Evolutionary conservation across 192 early-diverging fungal genomes (phyloP).

Genomic region (Backusella morwellensis): DNA sequence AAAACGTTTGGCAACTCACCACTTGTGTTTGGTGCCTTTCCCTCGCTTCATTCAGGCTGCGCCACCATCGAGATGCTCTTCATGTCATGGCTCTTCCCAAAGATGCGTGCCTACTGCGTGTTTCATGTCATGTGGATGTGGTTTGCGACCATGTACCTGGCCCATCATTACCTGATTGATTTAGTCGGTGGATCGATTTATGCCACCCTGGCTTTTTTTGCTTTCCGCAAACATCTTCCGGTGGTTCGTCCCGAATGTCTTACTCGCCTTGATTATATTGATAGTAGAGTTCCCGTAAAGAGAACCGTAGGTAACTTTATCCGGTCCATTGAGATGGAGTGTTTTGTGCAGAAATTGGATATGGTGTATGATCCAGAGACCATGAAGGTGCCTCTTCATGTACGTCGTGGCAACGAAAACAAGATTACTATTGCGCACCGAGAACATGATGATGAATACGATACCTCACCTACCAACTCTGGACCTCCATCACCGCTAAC

Average conservation of each 20-base stretch:
- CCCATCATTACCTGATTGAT: constrained; percentile 75
- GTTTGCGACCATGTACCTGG: constrained; percentile 79
- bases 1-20: constrained; percentile 65
- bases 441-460: background rate
- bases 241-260: constrained; percentile 25
- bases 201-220: constrained; percentile 55
- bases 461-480: constrained; percentile 14
- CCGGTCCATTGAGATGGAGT: constrained; percentile 15
- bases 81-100: constrained; percentile 46
- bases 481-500: constrained; percentile 16
- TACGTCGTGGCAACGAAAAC: background rate
- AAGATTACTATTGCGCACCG: background rate
- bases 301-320: constrained; percentile 8
- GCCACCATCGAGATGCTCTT: constrained; percentile 65
- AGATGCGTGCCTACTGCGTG: constrained; percentile 40
- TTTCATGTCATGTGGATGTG: constrained; percentile 71
- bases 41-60: constrained; percentile 71
- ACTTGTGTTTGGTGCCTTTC: constrained; percentile 75
- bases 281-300: constrained; percentile 8
- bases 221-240: constrained; percentile 45
- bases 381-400: background rate
- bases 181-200: constrained; percentile 65
- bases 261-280: constrained; percentile 37
- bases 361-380: background rate
- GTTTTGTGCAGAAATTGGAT: background rate